Percentiles rank a stretch among this genome's conserved stretches.
phyloP scores from a whole-genome alignment of 768 basidiomycete species.

The Tricholoma sp. region DNA sequence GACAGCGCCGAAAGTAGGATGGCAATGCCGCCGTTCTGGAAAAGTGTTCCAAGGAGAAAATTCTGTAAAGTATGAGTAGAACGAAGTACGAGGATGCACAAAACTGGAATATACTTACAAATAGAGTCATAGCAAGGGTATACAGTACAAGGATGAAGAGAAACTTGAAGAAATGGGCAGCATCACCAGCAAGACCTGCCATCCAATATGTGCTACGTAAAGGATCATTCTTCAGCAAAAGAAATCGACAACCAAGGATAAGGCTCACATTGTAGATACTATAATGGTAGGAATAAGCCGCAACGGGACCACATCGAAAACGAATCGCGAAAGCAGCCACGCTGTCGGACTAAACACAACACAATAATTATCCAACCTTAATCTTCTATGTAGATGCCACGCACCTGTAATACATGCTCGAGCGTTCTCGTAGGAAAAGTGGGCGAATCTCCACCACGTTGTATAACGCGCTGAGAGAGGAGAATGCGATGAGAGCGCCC shows the following conservation, averaged over 20 bases:
- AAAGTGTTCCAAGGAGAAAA: slow-evolving; percentile 81
- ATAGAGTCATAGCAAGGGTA: slow-evolving; percentile 81
- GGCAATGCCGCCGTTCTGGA: slow-evolving; percentile 85
- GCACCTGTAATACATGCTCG: slow-evolving; percentile 81
- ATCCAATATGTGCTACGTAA: slow-evolving; percentile 80
- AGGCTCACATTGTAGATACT: slow-evolving; percentile 71
- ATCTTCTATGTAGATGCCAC: slow-evolving; percentile 5
- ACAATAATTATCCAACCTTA: slow-evolving; percentile 1
- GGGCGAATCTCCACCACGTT: slow-evolving; percentile 81
- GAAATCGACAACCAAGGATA: not conserved
- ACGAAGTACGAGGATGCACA: not conserved
- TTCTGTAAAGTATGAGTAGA: slow-evolving; percentile 43
- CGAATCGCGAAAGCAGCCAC: slow-evolving; percentile 84
- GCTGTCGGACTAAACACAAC: slow-evolving; percentile 61
- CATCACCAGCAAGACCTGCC: slow-evolving; percentile 79
- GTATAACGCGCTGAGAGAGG: slow-evolving; percentile 83
- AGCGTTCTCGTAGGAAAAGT: slow-evolving; percentile 87
- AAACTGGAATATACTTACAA: slow-evolving; percentile 40
- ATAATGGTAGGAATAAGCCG: slow-evolving; percentile 87
- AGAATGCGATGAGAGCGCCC: slow-evolving; percentile 91
- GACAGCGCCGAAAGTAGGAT: slow-evolving; percentile 80
- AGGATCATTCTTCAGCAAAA: slow-evolving; percentile 5
- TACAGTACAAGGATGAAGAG: slow-evolving; percentile 85
- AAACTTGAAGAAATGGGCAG: slow-evolving; percentile 92
- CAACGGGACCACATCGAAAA: slow-evolving; percentile 88